Percentiles rank a stretch among this genome's conserved stretches.
Conservation (phyloP, 306 rosid genomes). For the Vicia villosa region DNA sequence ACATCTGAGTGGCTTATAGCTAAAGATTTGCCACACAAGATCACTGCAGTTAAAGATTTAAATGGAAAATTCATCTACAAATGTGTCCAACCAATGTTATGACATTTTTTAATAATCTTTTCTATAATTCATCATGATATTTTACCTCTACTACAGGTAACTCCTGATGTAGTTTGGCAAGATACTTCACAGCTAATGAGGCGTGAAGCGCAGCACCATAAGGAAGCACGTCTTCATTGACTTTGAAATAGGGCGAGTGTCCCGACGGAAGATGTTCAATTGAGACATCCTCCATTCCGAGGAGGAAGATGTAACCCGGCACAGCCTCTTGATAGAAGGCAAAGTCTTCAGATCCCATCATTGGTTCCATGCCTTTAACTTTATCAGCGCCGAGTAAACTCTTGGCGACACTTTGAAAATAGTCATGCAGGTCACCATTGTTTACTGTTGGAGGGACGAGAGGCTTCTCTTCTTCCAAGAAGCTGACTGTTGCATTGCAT, state of each 20-base stretch:
- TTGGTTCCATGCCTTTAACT: conserved; percentile 55
- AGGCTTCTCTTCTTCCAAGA: conserved; percentile 54
- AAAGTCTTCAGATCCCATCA: conserved; percentile 93
- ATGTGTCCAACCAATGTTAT: conserved; percentile 13
- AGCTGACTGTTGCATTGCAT: conserved; percentile 78
- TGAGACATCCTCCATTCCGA: conserved; percentile 67
- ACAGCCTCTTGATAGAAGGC: conserved; percentile 74
- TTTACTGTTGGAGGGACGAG: conserved; percentile 76
- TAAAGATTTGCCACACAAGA: not conserved
- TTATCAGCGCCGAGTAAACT: conserved; percentile 61
- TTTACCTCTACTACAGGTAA: conserved; percentile 38
- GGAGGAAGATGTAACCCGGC: conserved; percentile 79
- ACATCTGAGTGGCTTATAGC: not conserved
- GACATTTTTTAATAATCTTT: not conserved
- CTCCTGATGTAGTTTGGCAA: conserved; percentile 46
- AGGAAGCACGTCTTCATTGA: conserved; percentile 82
- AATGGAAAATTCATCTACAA: conserved; percentile 33
- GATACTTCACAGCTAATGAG: conserved; percentile 65
- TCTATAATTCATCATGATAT: conserved; percentile 64
- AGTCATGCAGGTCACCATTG: conserved; percentile 56
- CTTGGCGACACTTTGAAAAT: conserved; percentile 64
- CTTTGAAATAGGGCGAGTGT: conserved; percentile 67
- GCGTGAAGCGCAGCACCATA: conserved; percentile 98
- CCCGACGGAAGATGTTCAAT: conserved; percentile 44
- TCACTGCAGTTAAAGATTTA: not conserved